These are phyloP conservation scores for Pythium volutum DNA, from an alignment of 352 stramenopile species.

Conservation along the genomic window DNA sequence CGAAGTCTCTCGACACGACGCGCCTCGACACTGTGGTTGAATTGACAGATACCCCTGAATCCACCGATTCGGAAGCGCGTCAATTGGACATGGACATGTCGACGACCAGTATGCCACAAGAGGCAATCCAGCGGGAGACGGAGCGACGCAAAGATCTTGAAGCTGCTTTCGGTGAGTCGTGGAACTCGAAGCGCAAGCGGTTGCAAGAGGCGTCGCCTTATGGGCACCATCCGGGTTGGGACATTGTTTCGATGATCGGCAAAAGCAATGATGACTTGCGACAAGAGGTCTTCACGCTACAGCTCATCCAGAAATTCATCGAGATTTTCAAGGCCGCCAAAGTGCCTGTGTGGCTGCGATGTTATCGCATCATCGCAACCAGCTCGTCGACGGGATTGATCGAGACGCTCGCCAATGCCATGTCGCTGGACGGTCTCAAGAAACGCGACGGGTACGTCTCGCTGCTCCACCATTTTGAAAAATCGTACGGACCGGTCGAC, in stretches of 20 bases:
- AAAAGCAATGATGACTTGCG: slow-evolving; percentile 99
- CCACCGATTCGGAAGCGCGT: slow-evolving; percentile 18
- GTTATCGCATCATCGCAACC: slow-evolving; percentile 97
- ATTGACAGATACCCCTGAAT: slow-evolving; percentile 25
- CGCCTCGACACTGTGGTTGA: slow-evolving; percentile 30
- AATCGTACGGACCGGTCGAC: slow-evolving; percentile 90
- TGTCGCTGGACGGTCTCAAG: slow-evolving; percentile 98
- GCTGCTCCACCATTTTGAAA: slow-evolving; percentile 94
- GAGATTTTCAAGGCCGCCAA: slow-evolving; percentile 95
- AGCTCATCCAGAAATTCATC: slow-evolving; percentile 97
- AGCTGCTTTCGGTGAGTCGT: slow-evolving; percentile 94
- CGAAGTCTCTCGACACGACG: slow-evolving; percentile 29
- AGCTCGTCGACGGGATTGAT: slow-evolving; percentile 95
- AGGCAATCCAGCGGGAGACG: slow-evolving; percentile 80
- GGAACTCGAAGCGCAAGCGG: slow-evolving; percentile 92
- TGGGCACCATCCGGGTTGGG: slow-evolving; percentile 88
- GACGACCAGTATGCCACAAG: slow-evolving; percentile 55
- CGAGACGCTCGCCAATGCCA: slow-evolving; percentile 96
- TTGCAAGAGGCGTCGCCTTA: slow-evolving; percentile 86
- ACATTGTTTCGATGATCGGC: slow-evolving; percentile 96
- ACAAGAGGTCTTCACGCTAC: slow-evolving; percentile 98
- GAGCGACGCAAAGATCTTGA: slow-evolving; percentile 76
- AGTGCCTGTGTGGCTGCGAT: slow-evolving; percentile 94
- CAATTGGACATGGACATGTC: slow-evolving; percentile 61
- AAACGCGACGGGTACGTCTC: slow-evolving; percentile 94